phyloP scores from a whole-genome alignment of 352 stramenopile species.

The Paralagenidium karlingii region DNA sequence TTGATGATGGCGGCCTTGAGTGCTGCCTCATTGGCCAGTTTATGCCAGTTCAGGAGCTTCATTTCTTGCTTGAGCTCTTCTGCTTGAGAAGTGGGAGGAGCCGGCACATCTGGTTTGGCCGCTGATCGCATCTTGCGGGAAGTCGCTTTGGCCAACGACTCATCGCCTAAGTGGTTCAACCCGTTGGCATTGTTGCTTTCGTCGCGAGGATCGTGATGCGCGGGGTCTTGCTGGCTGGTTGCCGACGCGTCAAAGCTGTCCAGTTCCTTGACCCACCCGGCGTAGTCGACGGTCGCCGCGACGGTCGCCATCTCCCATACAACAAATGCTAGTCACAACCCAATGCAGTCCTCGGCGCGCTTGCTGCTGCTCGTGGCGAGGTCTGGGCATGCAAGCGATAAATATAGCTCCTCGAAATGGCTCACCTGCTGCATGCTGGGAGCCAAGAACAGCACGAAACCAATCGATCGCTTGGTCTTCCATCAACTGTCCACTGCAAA shows the following conservation, averaged over 20 bases:
- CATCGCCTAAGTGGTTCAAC: conserved; percentile 5
- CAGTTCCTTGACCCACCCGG: conserved; percentile 40
- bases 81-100: too few relatives aligned
- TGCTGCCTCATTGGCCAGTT: conserved; percentile 88
- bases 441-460: too few relatives aligned
- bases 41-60: conserved; percentile 92
- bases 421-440: too few relatives aligned
- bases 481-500: too few relatives aligned
- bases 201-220: conserved; percentile 18
- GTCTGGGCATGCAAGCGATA: too few relatives aligned
- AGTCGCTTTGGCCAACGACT: conserved; percentile 11
- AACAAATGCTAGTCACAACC: too few relatives aligned
- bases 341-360: too few relatives aligned
- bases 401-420: too few relatives aligned
- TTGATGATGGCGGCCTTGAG: conserved; percentile 87
- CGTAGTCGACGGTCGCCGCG: conserved; percentile 26
- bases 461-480: too few relatives aligned
- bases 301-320: too few relatives aligned
- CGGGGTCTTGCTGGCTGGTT: conserved; percentile 5
- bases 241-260: conserved; percentile 26
- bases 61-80: conserved; percentile 87
- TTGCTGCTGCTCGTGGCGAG: too few relatives aligned
- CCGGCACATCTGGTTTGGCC: neutral
- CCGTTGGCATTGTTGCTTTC: conserved; percentile 9
- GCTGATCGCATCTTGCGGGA: conserved; percentile 6